phyloP scores from a whole-genome alignment of 2,329 filamentous ascomycete species.

The Hymenoscyphus occultus region DNA sequence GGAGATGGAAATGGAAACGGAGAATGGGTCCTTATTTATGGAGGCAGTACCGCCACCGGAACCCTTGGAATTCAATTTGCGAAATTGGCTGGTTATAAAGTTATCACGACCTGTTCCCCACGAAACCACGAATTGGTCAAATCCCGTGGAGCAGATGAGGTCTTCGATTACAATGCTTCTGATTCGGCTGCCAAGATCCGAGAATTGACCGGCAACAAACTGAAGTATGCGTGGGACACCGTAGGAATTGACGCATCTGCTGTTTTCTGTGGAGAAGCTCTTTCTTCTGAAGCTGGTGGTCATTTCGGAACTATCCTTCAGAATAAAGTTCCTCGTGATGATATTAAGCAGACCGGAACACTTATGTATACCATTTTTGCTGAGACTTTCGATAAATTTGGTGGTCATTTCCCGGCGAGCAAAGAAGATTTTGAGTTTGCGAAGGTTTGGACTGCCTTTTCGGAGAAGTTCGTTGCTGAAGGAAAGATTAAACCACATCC shows the following conservation, averaged over 20 bases:
- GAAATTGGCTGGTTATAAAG: conserved; percentile 25
- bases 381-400: conserved; percentile 8
- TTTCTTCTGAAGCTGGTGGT: conserved; percentile 8
- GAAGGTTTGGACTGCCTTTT: conserved; percentile 15
- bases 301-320: conserved; percentile 12
- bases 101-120: conserved; percentile 40
- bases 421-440: conserved; percentile 22
- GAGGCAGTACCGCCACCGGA: conserved; percentile 31
- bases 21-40: conserved; percentile 37
- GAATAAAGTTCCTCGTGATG: conserved; percentile 12
- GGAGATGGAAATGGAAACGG: conserved; percentile 14
- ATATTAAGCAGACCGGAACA: conserved; percentile 10
- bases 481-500: conserved; percentile 31
- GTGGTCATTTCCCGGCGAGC: conserved; percentile 11
- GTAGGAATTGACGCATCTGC: conserved; percentile 33
- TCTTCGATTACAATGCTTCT: conserved; percentile 44
- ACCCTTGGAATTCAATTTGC: conserved; percentile 37
- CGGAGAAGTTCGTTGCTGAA: conserved; percentile 20
- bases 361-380: conserved; percentile 21
- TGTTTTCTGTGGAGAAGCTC: conserved; percentile 15
- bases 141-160: conserved; percentile 40
- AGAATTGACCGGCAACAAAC: conserved; percentile 41
- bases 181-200: conserved; percentile 44
- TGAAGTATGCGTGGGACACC: conserved; percentile 47
- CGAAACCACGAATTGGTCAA: conserved; percentile 39